Evolutionary conservation across 331 rosid genomes (phyloP), one percentile per base, ranked within the genome.

Genomic region (Pyracantha coccinea): DNA sequence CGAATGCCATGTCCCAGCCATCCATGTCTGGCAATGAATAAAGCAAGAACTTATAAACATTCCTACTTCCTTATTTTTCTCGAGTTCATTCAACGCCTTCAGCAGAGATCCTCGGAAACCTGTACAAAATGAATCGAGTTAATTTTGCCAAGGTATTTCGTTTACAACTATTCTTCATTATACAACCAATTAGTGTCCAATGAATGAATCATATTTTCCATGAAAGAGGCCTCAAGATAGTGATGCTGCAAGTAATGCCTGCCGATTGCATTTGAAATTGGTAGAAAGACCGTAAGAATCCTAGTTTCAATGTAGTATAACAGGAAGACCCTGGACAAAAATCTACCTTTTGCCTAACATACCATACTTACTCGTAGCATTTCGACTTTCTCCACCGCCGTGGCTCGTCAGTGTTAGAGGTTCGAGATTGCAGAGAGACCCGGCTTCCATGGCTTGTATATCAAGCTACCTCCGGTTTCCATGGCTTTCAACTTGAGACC

Each of bases 1-100:
- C 47, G 96, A 87, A 68, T 90, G 88, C 98, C 98, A 91, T 64
- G 92, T 91, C 84, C 79, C 88, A 14, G 82, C 69, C 82, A 78
- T 77, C 93, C 77, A 88, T 64, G 98, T 90, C 84, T 91, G 97
- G 86, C 97, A 94, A 85, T 91, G 98, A 81, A 80, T 66, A 80
- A 92, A 94, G 77, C 99, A 92, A 41, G 97, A 90, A 80, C 90
- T 80, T 76, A 94, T 76, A 71, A 94, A 94, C 83, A 83, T 71
- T 78, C 99, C 99, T 14, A 84, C 86, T 57, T 73, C 89, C 84
- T 85, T 85, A 21, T 32, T 86, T 28, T 82, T 89, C 80, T 78
- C 82, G 83, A 92, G 84, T 57, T 89, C 92, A 24, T 66, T 79
- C 80, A 92, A 47, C 15, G 87, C 65, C 82, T 74, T 90, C 75